Base-by-base conservation (phyloP, 108 stramenopile genomes). In the Cylindrotheca fusiformis region DNA sequence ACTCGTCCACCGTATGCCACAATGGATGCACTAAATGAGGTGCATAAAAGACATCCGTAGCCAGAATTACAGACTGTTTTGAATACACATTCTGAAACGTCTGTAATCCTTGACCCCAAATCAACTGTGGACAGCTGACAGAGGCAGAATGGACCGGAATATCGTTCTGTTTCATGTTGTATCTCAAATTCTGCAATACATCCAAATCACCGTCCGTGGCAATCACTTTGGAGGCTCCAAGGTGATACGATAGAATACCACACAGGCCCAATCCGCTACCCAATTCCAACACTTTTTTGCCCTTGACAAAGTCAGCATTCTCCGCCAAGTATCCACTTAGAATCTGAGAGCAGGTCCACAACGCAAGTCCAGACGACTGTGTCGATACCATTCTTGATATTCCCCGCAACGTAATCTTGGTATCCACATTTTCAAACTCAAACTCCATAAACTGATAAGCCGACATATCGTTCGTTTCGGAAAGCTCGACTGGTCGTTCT, bases 81-180 rank as follows among this genome's bases (percentile, higher is more conserved):
- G 87, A 82, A 58, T 60, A 50, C 25, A 28, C 0, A 0, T 49
- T 27, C 31, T 28, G 25, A 55, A 54, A 47, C 4, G 20, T 25
- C 0, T 45, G 41, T 8, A 69, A 0, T 20, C 32, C 12, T 25
- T 29, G 49, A 22, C 69, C 69, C 61, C 90, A 71, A 44, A 97
- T 85, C 14, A 95, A 69, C 72, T 91, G 91, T 48, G 86, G 87
- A 24, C 82, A 79, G 17, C 14, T 12, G 44, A 45, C 29, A n/a
- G 27, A 10, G 18, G 17, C 21, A 14, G 8, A 27, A n/a, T 32
- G 10, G 50, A 4, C 3, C 8, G 51, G 21, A 6, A 32, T 19
- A 32, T 23, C 26, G 44, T 75, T 75, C 20, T n/a, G 33, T 19
- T 50, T 8, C 17, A 76, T 55, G 54, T 81, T 81, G 18, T 51